Conservation (phyloP, 139 green algal genomes). For the Desmodesmus armatus region DNA sequence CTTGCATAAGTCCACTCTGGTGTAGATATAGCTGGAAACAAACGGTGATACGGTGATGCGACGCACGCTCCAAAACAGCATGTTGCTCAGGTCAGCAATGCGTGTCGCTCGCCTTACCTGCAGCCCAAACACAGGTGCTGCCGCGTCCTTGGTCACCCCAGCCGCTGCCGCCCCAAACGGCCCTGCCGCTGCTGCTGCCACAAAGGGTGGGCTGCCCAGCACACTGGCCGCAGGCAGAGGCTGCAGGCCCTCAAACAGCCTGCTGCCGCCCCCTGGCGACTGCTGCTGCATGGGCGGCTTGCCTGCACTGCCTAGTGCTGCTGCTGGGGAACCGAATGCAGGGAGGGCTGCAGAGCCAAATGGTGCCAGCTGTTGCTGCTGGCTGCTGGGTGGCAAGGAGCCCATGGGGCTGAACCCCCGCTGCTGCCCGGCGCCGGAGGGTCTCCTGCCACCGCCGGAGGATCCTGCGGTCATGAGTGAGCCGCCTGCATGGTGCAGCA, state of each 20-base stretch:
- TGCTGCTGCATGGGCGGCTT: background rate
- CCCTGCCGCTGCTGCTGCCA: background rate
- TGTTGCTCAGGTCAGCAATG: too few relatives aligned
- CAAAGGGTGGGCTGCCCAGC: conserved; percentile 17
- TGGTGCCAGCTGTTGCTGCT: conserved; percentile 1
- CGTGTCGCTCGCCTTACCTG: background rate
- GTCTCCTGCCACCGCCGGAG: too few relatives aligned
- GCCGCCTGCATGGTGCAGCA: too few relatives aligned
- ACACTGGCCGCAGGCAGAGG: background rate
- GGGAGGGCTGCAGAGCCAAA: background rate
- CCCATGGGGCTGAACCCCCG: too few relatives aligned
- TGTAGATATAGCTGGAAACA: too few relatives aligned
- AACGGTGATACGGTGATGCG: too few relatives aligned
- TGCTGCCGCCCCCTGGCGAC: background rate
- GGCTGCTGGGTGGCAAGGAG: background rate
- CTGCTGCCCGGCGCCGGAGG: too few relatives aligned
- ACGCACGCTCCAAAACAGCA: too few relatives aligned
- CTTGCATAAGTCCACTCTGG: too few relatives aligned
- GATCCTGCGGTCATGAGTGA: too few relatives aligned
- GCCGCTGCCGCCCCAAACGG: background rate
- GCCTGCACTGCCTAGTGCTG: background rate
- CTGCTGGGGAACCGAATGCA: background rate
- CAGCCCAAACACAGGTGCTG: conserved; percentile 37
- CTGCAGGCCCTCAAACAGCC: background rate
- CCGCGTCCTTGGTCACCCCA: background rate